A percentile compares a stretch with the other conserved stretches of the same genome.
Conservation (phyloP, 805 yeast species). For the Teunomyces cretensis region DNA sequence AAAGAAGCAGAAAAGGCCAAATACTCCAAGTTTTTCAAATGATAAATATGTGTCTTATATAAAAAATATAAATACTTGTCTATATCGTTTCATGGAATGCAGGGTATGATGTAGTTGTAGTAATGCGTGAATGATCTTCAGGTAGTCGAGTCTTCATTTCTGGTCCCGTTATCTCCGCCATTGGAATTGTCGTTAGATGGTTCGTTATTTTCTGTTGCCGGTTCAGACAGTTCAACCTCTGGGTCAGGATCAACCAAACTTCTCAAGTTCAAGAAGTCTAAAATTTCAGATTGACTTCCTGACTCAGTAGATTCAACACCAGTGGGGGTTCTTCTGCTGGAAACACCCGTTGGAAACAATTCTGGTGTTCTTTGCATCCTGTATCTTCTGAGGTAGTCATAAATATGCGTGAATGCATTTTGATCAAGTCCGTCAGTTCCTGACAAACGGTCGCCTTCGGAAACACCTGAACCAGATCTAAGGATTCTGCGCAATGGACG, state of each 20-base stretch:
- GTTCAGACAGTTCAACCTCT: neutral
- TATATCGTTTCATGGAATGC: neutral
- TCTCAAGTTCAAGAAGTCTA: slow-evolving; percentile 29
- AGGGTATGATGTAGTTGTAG: neutral
- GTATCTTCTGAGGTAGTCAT: slow-evolving; percentile 19
- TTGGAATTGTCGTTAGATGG: neutral
- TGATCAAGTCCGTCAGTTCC: slow-evolving; percentile 3
- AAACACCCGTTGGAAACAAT: slow-evolving; percentile 48
- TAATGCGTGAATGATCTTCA: neutral
- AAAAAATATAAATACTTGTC: neutral
- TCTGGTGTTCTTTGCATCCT: slow-evolving; percentile 3
- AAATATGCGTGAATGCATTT: slow-evolving; percentile 19
- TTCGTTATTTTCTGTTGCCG: neutral
- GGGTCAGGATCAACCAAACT: slow-evolving; percentile 19
- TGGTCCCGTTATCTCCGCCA: neutral
- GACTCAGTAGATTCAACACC: slow-evolving; percentile 43
- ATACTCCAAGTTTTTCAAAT: slow-evolving; percentile 61
- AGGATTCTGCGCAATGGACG: slow-evolving; percentile 8
- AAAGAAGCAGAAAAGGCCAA: slow-evolving; percentile 53
- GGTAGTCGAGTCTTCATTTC: slow-evolving; percentile 1
- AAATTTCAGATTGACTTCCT: slow-evolving; percentile 11
- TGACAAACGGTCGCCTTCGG: neutral
- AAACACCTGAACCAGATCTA: slow-evolving; percentile 11
- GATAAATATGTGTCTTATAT: slow-evolving; percentile 2
- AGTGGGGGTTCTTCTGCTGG: slow-evolving; percentile 44